These are phyloP conservation scores for Halenospora varia DNA, from an alignment of 495 filamentous ascomycete genomes.

Conservation along the genomic window DNA sequence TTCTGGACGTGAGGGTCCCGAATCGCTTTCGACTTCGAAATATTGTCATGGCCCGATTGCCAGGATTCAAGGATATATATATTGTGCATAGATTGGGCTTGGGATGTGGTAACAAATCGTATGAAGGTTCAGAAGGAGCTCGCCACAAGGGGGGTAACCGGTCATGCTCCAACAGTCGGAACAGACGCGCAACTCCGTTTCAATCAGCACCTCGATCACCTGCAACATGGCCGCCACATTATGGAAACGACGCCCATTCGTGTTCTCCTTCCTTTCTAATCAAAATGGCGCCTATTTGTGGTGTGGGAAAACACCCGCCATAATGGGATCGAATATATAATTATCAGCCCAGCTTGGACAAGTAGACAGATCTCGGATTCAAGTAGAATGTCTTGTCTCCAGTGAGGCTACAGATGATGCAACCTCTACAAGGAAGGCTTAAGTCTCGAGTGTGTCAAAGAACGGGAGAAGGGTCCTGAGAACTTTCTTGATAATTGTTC, in stretches of 20 bases:
- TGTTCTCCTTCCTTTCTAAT: not conserved
- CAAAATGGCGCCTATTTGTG: not conserved
- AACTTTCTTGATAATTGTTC: no score
- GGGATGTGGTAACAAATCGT: not conserved
- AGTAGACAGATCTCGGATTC: no score
- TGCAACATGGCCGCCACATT: constrained; percentile 2
- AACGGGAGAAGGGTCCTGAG: no score
- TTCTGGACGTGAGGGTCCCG: not conserved
- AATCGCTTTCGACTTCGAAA: not conserved
- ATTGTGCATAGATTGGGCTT: not conserved
- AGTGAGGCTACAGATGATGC: no score
- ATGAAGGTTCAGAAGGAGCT: not conserved
- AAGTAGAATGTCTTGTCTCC: no score
- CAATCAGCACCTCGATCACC: not conserved
- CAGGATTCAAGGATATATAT: not conserved
- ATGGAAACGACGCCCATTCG: not conserved
- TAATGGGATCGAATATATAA: no score
- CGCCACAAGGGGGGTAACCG: no score
- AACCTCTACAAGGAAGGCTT: no score
- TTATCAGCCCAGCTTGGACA: no score
- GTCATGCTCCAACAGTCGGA: no score
- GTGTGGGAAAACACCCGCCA: not conserved
- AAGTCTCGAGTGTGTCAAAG: no score
- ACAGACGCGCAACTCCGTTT: not conserved
- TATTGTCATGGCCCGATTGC: not conserved